Evolutionary conservation across 2,329 filamentous ascomycete genomes (phyloP).

Genomic region (Cladosporium sp.): DNA sequence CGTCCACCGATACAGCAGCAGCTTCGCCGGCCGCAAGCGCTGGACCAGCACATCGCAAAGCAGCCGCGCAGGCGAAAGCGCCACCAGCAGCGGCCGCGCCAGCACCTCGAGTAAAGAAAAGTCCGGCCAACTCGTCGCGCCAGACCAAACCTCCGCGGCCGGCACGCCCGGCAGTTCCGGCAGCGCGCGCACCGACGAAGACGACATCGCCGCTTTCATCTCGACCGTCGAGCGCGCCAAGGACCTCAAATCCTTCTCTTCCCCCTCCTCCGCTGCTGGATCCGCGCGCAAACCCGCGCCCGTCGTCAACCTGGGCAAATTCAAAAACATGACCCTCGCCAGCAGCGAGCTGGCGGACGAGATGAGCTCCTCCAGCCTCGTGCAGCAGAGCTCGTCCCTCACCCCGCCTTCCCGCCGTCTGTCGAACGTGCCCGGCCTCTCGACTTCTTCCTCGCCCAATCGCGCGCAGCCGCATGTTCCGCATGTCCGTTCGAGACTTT

Average conservation of each 20-base stretch:
- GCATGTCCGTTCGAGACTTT: slow-evolving; percentile 87
- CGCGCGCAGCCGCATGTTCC: slow-evolving; percentile 88
- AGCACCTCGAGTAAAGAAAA: slow-evolving; percentile 59
- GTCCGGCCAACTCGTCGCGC: slow-evolving; percentile 24
- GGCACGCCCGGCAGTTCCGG: slow-evolving; percentile 63
- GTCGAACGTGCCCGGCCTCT: slow-evolving; percentile 62
- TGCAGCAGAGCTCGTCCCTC: slow-evolving; percentile 65
- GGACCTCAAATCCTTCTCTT: slow-evolving; percentile 76
- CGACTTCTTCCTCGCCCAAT: slow-evolving; percentile 83
- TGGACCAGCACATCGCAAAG: slow-evolving; percentile 60
- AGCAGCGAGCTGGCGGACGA: slow-evolving; percentile 88
- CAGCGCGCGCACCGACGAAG: slow-evolving; percentile 75
- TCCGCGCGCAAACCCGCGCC: slow-evolving; percentile 42
- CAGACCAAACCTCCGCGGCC: slow-evolving; percentile 74
- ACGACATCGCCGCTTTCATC: slow-evolving; percentile 90
- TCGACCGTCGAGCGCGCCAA: slow-evolving; percentile 85
- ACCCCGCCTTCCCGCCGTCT: slow-evolving; percentile 73
- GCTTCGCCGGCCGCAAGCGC: slow-evolving; percentile 80
- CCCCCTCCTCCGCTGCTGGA: slow-evolving; percentile 45
- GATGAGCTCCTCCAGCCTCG: slow-evolving; percentile 81
- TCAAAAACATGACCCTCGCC: slow-evolving; percentile 83
- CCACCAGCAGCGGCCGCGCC: slow-evolving; percentile 74
- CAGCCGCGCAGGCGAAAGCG: slow-evolving; percentile 68
- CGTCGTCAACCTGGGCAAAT: slow-evolving; percentile 61
- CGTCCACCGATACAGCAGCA: slow-evolving; percentile 86